phyloP scores from a whole-genome alignment of 371 early-diverging fungal genomes.

The Basidiobolus meristosporus region DNA sequence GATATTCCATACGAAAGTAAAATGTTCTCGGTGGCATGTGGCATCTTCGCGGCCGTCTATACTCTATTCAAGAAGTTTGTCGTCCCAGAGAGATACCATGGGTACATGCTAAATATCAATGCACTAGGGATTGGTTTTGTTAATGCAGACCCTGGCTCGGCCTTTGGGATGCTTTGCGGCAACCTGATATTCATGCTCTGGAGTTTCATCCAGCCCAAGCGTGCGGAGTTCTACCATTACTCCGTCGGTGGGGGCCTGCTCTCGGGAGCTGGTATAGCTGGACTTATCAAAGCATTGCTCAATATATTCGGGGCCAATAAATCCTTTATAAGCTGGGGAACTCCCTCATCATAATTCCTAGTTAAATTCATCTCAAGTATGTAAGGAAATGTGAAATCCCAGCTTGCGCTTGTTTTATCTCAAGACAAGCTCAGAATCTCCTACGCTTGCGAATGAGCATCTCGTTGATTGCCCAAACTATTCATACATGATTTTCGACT shows the following conservation, averaged over 20 bases:
- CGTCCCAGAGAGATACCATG: constrained; percentile 25
- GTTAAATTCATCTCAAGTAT: too few relatives aligned
- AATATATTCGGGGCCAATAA: constrained; percentile 9
- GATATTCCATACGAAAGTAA: constrained; percentile 7
- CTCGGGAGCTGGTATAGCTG: constrained; percentile 57
- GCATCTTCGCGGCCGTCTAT: constrained; percentile 23
- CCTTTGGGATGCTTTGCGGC: constrained; percentile 38
- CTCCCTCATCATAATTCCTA: too few relatives aligned
- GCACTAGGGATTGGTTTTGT: constrained; percentile 54
- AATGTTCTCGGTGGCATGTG: constrained; percentile 15
- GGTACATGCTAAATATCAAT: constrained; percentile 31
- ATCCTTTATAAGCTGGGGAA: too few relatives aligned
- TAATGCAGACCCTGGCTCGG: constrained; percentile 28
- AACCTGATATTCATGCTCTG: constrained; percentile 28
- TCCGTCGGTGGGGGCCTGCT: constrained; percentile 47
- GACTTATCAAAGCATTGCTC: constrained; percentile 34
- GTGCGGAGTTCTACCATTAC: constrained; percentile 26
- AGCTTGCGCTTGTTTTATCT: too few relatives aligned
- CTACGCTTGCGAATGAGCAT: too few relatives aligned
- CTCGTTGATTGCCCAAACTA: too few relatives aligned
- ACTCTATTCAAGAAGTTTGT: constrained; percentile 19
- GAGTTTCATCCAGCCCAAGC: constrained; percentile 13
- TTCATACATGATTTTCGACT: too few relatives aligned
- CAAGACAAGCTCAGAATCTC: too few relatives aligned
- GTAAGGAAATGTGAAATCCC: too few relatives aligned